Evolutionary conservation across 2,329 filamentous ascomycete species (phyloP), one percentile per base, ranked within the genome.

Genomic region (Diaporthe ampelina): DNA sequence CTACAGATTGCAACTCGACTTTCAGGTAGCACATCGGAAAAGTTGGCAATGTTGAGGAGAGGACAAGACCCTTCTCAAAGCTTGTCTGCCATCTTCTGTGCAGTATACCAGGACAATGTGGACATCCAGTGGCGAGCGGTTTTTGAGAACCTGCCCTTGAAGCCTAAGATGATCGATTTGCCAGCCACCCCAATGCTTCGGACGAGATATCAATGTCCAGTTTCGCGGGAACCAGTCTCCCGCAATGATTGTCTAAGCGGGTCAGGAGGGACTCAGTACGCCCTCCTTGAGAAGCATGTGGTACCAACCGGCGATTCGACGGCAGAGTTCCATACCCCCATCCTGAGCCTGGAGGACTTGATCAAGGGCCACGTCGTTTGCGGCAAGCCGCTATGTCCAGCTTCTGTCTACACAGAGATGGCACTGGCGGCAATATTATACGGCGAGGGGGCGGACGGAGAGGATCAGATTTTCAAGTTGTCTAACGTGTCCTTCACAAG

Each of bases 331-430:
- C 57, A 59, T 21, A 59, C 61, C 21, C 21, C 15, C n/a, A n/a
- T 50, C 4, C 40, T n/a, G 26, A 35, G 15, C 61, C 43, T 67
- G 19, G 26, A 21, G 35, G 40, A 48, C 48, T 50, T 67, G 11
- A 67, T 67, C 43, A 29, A 67, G 43, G 61, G 40, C n/a, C 61
- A 67, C 17, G 5, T 35, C 8, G 61, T 67, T 8, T 48, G 40
- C 17, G 61, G 43, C 19, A n/a, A 50, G 21, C 43, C 61, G 10
- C 26, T 67, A 10, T 67, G 61, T 6, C 61, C 61, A 24, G 61
- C 61, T 32, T 67, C 61, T n/a, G 45, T 67, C 4, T 67, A 67
- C 45, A 19, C 48, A 35, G 61, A 67, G 45, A 48, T 67, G 40
- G 61, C 43, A n/a, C 61, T 67, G 6, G 40, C 43, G n/a, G 61